Base-by-base conservation (phyloP, 345 rosid species). In the Acer saccharum region DNA sequence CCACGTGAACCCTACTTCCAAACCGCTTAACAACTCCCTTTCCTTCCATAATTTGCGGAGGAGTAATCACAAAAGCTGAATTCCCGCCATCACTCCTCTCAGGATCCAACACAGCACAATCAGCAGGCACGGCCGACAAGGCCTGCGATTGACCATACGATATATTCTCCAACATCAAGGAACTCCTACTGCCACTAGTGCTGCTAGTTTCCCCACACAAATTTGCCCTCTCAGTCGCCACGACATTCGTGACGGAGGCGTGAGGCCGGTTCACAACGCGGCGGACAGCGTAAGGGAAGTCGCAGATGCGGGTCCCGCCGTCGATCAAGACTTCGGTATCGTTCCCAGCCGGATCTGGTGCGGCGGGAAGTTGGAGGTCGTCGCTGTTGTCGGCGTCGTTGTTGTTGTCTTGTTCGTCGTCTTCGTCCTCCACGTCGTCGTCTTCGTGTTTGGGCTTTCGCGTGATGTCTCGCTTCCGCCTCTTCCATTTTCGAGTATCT, bases 1-100 rank as follows among this genome's bases (percentile, higher is more conserved):
- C 86, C 55, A 88, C 90, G 81, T 86, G 98, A 81, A 87, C 88
- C 70, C 88, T 76, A 79, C 78, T 86, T 69, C 97, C 94, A 75
- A 90, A 94, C 75, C 90, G 86, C 88, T 92, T 94, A 39, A 87
- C 88, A 77, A 92, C 94, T 3, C 99, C 99, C 80, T 84, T 83
- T 44, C 99, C 98, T 79, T 90, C 93, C 98, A 96, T 86, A 70
- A 91, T 84, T 69, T 80, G 85, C 2, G 97, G 98, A 16, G 98
- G 95, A 44, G 89, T 80, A 74, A 91, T 86, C 71, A 91, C 97
- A 69, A 74, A 73, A 50, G 81, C 86, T 2, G 89, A 65, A 77
- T 80, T 82, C 41, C 85, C 81, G 25, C 88, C 86, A 68, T 87
- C 92, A 73, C 63, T 84, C 80, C 87, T 86, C 83, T 89, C 94